These are phyloP conservation scores for Yamadazyma nakazawae DNA, from an alignment of 805 yeast species.

Conservation along the genomic window DNA sequence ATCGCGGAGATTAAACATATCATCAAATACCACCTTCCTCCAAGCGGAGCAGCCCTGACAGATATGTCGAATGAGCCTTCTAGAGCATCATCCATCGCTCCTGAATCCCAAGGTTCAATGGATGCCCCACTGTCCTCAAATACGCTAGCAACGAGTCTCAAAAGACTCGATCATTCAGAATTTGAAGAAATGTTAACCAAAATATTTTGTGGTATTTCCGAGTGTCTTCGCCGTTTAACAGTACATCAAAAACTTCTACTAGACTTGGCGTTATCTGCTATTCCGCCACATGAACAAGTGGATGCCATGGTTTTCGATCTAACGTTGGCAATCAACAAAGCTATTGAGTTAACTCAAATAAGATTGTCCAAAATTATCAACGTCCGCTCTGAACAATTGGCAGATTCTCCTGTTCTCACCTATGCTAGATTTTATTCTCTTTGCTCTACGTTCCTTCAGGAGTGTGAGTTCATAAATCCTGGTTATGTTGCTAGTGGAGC, in stretches of 20 bases:
- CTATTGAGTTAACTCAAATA: conserved; percentile 68
- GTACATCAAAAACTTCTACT: conserved; percentile 76
- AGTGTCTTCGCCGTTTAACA: conserved; percentile 68
- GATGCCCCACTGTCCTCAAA: conserved; percentile 8
- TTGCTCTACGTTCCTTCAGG: conserved; percentile 67
- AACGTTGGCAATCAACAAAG: conserved; percentile 58
- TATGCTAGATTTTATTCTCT: conserved; percentile 67
- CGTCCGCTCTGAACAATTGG: conserved; percentile 71
- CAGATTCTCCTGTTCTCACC: conserved; percentile 52
- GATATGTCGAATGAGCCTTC: conserved; percentile 27
- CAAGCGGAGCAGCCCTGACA: conserved; percentile 14
- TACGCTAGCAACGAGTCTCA: conserved; percentile 43
- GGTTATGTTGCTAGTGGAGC: conserved; percentile 60
- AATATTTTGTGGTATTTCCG: conserved; percentile 63
- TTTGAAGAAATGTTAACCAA: conserved; percentile 66
- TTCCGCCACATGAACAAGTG: conserved; percentile 21
- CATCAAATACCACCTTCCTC: conserved; percentile 64
- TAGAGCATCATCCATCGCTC: conserved; percentile 28
- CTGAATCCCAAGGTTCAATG: conserved; percentile 16
- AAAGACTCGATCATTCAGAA: conserved; percentile 66
- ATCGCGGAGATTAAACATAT: conserved; percentile 68
- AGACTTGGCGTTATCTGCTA: conserved; percentile 53
- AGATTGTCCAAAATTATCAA: conserved; percentile 74
- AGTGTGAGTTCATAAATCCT: conserved; percentile 75
- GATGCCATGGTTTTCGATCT: conserved; percentile 64